Conservation (phyloP, 306 rosid species). For the Echinosophora koreensis region DNA sequence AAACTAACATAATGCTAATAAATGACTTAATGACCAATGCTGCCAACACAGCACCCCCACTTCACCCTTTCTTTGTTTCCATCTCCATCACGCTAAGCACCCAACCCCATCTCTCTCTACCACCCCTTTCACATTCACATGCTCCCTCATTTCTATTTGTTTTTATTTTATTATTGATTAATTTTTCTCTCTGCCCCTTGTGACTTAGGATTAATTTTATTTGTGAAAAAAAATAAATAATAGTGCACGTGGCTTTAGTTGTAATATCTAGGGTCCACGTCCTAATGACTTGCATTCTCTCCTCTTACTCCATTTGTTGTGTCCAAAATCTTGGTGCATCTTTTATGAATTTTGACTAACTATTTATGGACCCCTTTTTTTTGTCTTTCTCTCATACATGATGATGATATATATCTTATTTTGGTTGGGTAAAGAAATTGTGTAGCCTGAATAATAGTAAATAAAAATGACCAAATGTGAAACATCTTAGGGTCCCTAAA, state of each 20-base stretch:
- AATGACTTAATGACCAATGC: too few species aligned
- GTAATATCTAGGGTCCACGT: constrained; percentile 52
- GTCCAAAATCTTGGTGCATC: constrained; percentile 54
- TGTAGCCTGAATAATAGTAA: constrained; percentile 31
- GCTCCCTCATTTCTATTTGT: constrained; percentile 11
- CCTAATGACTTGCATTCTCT: constrained; percentile 41
- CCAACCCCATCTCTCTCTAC: too few species aligned
- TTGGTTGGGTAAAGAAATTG: constrained; percentile 31
- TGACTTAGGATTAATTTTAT: constrained; percentile 43
- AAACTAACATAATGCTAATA: too few species aligned
- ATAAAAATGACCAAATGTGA: constrained; percentile 47
- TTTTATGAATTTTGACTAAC: constrained; percentile 57
- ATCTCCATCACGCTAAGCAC: constrained; percentile 73
- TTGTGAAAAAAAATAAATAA: constrained; percentile 16
- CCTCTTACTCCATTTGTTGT: constrained; percentile 19
- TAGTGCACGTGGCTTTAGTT: constrained; percentile 55
- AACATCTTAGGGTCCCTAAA: constrained; percentile 50
- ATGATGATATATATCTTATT: constrained; percentile 39
- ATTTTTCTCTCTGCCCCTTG: not conserved
- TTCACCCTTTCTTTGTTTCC: constrained; percentile 17
- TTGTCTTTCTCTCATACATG: constrained; percentile 36
- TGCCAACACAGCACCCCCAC: constrained; percentile 21
- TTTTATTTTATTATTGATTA: not conserved
- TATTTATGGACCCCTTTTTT: constrained; percentile 49
- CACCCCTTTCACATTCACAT: constrained; percentile 47